Evolutionary conservation across 2,329 filamentous ascomycete genomes (phyloP).

Genomic region (Didymella pinodella): DNA sequence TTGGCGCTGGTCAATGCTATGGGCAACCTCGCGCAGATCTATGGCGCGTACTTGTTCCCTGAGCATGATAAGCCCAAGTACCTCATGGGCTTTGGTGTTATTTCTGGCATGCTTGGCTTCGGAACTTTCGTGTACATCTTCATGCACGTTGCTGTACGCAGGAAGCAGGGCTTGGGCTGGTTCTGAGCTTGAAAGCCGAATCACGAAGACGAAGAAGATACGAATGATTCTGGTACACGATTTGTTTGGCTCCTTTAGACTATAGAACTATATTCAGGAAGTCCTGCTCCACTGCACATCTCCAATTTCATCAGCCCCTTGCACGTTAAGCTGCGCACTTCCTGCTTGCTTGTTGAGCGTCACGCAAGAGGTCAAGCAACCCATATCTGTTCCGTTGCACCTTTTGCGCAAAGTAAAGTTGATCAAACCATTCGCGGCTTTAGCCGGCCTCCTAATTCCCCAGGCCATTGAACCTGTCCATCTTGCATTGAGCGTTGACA

Average conservation of each 20-base stretch:
- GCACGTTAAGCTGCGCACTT: too few species aligned
- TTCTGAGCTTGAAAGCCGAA: not conserved
- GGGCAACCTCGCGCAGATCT: slow-evolving; percentile 64
- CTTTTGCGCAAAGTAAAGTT: too few species aligned
- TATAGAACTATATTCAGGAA: not conserved
- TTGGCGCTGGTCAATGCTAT: slow-evolving; percentile 63
- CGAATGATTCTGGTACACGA: not conserved
- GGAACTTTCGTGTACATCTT: slow-evolving; percentile 40
- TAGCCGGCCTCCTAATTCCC: too few species aligned
- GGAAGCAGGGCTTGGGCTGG: slow-evolving; percentile 32
- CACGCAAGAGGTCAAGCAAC: too few species aligned
- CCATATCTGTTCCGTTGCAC: too few species aligned
- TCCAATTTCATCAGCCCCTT: not conserved
- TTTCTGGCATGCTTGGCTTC: slow-evolving; percentile 44
- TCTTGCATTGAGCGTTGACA: too few species aligned
- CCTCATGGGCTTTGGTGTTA: slow-evolving; percentile 46
- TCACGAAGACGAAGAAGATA: not conserved
- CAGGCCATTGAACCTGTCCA: too few species aligned
- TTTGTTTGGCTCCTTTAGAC: not conserved
- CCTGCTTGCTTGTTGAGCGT: too few species aligned
- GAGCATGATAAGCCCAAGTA: slow-evolving; percentile 57
- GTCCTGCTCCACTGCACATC: not conserved
- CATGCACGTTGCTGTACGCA: slow-evolving; percentile 40
- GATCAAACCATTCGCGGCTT: too few species aligned
- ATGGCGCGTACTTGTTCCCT: slow-evolving; percentile 63